These are phyloP conservation scores for Penicillium coprophilum DNA, from an alignment of 495 filamentous ascomycete species.

Conservation along the genomic window DNA sequence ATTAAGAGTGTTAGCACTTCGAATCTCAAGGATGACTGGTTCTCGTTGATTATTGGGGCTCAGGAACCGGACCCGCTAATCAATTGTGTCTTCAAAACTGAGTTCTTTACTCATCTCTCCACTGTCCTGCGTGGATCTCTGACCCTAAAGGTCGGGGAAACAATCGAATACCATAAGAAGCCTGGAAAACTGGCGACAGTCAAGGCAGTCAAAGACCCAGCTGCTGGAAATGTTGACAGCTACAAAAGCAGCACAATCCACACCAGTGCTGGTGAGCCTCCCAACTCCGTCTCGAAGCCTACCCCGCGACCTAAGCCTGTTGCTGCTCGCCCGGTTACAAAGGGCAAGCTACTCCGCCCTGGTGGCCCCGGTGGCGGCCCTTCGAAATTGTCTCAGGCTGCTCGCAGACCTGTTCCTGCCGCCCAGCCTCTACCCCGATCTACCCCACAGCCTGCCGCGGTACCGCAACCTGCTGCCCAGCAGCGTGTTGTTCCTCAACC, in stretches of 20 bases:
- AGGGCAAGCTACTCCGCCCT: slow-evolving; percentile 82
- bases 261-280: slow-evolving; percentile 77
- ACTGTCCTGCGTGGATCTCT: slow-evolving; percentile 71
- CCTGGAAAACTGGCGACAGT: slow-evolving; percentile 85
- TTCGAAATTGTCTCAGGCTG: slow-evolving; percentile 63
- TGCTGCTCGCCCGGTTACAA: slow-evolving; percentile 82
- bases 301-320: slow-evolving; percentile 84
- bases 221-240: slow-evolving; percentile 65
- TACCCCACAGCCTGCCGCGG: slow-evolving; percentile 45
- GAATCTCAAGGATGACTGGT: slow-evolving; percentile 90
- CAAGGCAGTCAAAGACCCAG: slow-evolving; percentile 86
- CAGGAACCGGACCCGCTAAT: slow-evolving; percentile 91
- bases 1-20: slow-evolving; percentile 84
- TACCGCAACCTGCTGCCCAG: slow-evolving; percentile 44
- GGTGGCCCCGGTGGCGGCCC: slow-evolving; percentile 83
- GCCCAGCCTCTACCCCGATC: slow-evolving; percentile 39
- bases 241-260: slow-evolving; percentile 95
- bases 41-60: slow-evolving; percentile 83
- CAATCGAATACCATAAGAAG: slow-evolving; percentile 97
- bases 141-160: slow-evolving; percentile 75
- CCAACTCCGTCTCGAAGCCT: slow-evolving; percentile 77
- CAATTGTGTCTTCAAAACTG: slow-evolving; percentile 93
- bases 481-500: slow-evolving; percentile 44
- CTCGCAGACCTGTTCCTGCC: slow-evolving; percentile 33
- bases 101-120: slow-evolving; percentile 89